A percentile compares a stretch with the other conserved stretches of the same genome.
Evolutionary conservation across 2,329 filamentous ascomycete genomes (phyloP).

Genomic region (Ophiostoma triangulosporum): DNA sequence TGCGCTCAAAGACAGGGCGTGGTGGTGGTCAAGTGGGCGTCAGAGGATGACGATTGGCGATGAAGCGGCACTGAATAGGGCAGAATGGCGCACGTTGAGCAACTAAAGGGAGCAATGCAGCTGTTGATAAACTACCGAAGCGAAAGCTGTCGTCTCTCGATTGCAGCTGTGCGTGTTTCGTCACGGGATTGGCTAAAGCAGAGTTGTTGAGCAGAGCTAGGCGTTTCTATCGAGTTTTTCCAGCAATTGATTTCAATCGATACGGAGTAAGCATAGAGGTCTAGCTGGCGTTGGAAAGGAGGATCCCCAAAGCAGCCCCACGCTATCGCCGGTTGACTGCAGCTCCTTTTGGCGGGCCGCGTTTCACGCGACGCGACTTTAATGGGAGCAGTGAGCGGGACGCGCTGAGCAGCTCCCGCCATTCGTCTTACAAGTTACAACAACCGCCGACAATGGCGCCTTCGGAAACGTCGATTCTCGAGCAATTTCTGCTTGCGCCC

Average conservation of each 20-base stretch:
- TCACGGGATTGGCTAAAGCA: not conserved
- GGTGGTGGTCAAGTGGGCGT: too few relatives aligned
- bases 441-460: not conserved
- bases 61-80: too few relatives aligned
- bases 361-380: too few relatives aligned
- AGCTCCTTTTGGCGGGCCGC: too few relatives aligned
- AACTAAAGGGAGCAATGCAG: not conserved
- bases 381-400: too few relatives aligned
- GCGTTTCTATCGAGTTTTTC: not conserved
- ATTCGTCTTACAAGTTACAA: not conserved
- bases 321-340: too few relatives aligned
- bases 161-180: not conserved
- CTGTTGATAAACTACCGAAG: not conserved
- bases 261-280: too few relatives aligned
- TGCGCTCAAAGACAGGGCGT: not conserved
- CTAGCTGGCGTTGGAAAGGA: too few relatives aligned
- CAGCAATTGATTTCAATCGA: not conserved
- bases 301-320: not conserved
- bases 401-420: not conserved
- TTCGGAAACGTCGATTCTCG: slow-evolving; percentile 55
- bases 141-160: not conserved
- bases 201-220: not conserved
- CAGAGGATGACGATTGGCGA: too few relatives aligned
- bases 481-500: slow-evolving; percentile 65
- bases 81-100: too few relatives aligned